A percentile compares a stretch with the other conserved stretches of the same genome.
Conservation (phyloP, 257 asterid genomes). For the Gentiana straminea region DNA sequence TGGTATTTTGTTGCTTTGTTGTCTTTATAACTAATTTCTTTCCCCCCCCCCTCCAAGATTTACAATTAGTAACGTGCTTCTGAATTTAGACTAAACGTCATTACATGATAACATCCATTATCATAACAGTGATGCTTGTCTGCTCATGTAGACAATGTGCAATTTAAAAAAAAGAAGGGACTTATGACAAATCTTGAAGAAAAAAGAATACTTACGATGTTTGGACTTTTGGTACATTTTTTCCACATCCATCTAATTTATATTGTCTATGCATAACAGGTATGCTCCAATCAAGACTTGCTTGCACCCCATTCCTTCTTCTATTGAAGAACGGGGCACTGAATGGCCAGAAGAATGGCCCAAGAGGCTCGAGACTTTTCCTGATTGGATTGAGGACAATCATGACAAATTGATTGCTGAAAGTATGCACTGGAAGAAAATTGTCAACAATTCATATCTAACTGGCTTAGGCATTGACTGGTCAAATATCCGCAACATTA, state of each 20-base stretch:
- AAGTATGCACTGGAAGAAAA: constrained; percentile 65
- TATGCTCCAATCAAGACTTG: constrained; percentile 51
- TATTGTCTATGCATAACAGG: constrained; percentile 30
- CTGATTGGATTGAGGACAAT: constrained; percentile 67
- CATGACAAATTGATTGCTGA: constrained; percentile 64
- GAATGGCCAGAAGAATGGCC: constrained; percentile 99
- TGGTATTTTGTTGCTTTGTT: constrained; percentile 1
- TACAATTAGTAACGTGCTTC: no score
- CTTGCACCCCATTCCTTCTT: constrained; percentile 62
- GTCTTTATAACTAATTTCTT: neutral
- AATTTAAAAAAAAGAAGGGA: no score
- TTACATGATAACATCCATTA: no score
- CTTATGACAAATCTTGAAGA: no score
- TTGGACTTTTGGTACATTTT: neutral
- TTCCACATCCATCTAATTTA: constrained; percentile 6
- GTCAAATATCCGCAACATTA: constrained; percentile 63
- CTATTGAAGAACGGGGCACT: constrained; percentile 81
- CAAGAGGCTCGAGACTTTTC: constrained; percentile 68
- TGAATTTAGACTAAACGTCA: no score
- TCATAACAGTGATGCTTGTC: no score
- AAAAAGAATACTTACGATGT: no score
- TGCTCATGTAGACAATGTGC: no score
- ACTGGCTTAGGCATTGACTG: constrained; percentile 81
- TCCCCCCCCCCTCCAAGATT: neutral
- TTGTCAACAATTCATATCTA: constrained; percentile 70